A percentile compares a stretch with the other conserved stretches of the same genome.
Evolutionary conservation across 495 filamentous ascomycete species (phyloP).

Genomic region (Peziza echinospora): DNA sequence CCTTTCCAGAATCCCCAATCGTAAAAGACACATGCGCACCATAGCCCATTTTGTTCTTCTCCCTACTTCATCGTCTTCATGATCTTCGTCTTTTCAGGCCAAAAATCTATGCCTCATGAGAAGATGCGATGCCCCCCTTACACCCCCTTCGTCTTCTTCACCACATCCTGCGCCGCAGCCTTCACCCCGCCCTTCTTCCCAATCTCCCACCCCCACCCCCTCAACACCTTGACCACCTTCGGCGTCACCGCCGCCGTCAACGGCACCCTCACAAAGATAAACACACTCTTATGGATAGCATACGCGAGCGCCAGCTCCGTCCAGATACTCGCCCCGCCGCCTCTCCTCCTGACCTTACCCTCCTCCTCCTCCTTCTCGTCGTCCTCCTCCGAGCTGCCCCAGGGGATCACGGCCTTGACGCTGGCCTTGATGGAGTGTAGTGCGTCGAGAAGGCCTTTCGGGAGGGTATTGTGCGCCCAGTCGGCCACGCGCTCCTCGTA

Average conservation of each 20-base stretch:
- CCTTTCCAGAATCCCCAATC: too few relatives aligned
- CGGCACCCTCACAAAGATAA: constrained; percentile 86
- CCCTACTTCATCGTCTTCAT: too few relatives aligned
- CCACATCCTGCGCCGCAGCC: constrained; percentile 1
- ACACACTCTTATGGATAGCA: constrained; percentile 91
- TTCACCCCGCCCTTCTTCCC: constrained; percentile 37
- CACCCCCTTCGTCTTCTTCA: neutral
- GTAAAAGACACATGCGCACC: too few relatives aligned
- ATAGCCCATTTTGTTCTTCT: too few relatives aligned
- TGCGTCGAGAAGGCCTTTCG: constrained; percentile 25
- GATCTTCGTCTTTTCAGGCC: too few relatives aligned
- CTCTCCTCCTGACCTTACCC: constrained; percentile 5
- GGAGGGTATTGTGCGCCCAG: constrained; percentile 26
- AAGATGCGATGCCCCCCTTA: neutral
- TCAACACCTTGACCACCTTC: constrained; percentile 67
- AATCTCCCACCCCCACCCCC: constrained; percentile 67
- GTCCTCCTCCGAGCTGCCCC: constrained; percentile 18
- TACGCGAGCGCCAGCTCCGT: constrained; percentile 90
- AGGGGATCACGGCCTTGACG: constrained; percentile 7
- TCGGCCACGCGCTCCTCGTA: constrained; percentile 19
- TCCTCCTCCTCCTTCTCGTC: constrained; percentile 6
- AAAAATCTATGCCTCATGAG: too few relatives aligned
- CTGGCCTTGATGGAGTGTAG: constrained; percentile 13
- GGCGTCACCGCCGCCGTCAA: constrained; percentile 74
- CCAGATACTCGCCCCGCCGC: constrained; percentile 38